These are phyloP conservation scores for Adenanthera pavonina DNA, from an alignment of 306 rosid genomes.

Conservation along the genomic window DNA sequence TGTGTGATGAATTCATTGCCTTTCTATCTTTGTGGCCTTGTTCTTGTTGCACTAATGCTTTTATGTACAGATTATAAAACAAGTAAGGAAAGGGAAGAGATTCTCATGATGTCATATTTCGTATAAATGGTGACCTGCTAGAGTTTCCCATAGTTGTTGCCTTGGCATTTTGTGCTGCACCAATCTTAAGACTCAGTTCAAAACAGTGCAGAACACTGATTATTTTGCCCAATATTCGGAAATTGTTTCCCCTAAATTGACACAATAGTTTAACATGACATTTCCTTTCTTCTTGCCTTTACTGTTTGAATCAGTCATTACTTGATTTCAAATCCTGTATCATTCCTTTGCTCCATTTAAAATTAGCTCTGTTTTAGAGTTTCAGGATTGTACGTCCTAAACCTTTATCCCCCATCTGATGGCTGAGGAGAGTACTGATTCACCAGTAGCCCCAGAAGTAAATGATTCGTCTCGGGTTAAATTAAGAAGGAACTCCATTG, in stretches of 20 bases:
- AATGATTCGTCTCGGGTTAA: slow-evolving; percentile 39
- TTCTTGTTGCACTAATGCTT: slow-evolving; percentile 37
- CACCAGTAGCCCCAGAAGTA: slow-evolving; percentile 38
- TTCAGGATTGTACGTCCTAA: slow-evolving; percentile 55
- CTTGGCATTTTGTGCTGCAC: slow-evolving; percentile 19
- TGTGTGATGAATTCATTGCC: slow-evolving; percentile 26
- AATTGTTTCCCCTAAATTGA: not conserved
- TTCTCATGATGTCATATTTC: slow-evolving; percentile 16
- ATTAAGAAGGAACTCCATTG: slow-evolving; percentile 60
- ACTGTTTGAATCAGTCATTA: slow-evolving; percentile 15
- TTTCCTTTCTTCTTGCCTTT: slow-evolving; percentile 9
- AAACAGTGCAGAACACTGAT: slow-evolving; percentile 2
- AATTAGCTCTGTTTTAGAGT: slow-evolving; percentile 32
- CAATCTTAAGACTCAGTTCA: slow-evolving; percentile 5
- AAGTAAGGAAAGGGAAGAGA: slow-evolving; percentile 24
- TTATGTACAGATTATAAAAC: slow-evolving; percentile 23
- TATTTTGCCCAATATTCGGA: not conserved
- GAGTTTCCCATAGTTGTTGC: slow-evolving; percentile 11
- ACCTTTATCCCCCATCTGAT: slow-evolving; percentile 41
- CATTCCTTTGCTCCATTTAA: slow-evolving; percentile 18
- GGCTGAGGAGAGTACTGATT: slow-evolving; percentile 60
- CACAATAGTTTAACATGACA: not conserved
- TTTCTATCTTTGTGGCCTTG: slow-evolving; percentile 18
- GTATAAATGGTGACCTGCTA: not conserved
- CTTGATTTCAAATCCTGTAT: not conserved